phyloP scores from a whole-genome alignment of 345 rosid genomes.

The Eucalyptus fibrosa region DNA sequence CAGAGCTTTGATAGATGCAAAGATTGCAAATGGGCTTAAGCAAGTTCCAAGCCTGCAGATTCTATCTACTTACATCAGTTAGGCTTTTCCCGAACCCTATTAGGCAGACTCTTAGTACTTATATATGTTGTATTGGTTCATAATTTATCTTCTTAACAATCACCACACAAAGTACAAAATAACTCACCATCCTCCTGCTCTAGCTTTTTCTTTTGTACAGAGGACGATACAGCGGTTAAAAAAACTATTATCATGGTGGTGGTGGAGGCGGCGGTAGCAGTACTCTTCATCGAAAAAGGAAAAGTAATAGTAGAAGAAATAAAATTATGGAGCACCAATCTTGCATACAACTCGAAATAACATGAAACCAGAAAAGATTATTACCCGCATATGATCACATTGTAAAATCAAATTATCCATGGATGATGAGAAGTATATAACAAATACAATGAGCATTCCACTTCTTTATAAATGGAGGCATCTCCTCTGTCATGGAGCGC shows the following conservation, averaged over 20 bases:
- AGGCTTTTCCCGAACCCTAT: no score
- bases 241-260: background rate
- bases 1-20: no score
- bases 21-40: no score
- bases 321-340: background rate
- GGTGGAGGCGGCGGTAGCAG: background rate
- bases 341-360: background rate
- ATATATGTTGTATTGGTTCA: background rate
- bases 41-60: no score
- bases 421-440: background rate
- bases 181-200: background rate
- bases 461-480: background rate
- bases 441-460: background rate
- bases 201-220: background rate
- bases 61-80: no score
- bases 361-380: background rate
- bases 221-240: background rate
- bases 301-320: background rate
- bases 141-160: background rate
- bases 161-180: background rate
- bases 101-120: no score
- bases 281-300: background rate
- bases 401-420: background rate
- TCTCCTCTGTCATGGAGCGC: background rate
- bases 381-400: background rate